Evolutionary conservation across 805 yeast species (phyloP), one percentile per base, ranked within the genome.

Genomic region (Ogataea wickerhamii): DNA sequence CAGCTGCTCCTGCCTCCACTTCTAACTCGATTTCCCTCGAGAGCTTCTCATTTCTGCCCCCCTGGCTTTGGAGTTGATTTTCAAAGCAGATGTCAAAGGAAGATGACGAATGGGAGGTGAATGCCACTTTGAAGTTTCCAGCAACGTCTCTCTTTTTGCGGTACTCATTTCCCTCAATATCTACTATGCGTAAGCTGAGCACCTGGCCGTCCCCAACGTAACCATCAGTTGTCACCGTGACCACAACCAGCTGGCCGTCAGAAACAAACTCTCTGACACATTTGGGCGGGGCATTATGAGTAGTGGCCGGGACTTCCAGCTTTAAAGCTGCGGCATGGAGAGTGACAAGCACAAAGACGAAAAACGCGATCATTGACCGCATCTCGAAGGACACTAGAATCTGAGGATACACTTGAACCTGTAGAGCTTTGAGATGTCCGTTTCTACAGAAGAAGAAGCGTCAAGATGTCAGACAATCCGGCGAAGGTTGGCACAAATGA

Each of bases 1-100:
- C 98, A 54, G 88, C 86, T 36, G 97, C 86, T 30, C 98, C 98
- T 45, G 88, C 80, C 63, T 93, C 98, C 43, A 93, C 82, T 48
- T 89, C 97, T 55, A 93, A 70, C 56, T 88, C 96, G 52, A 93
- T 69, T 37, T 82, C 82, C 63, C 98, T 81, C 43, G 67, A 61
- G 49, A 74, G 53, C 33, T 48, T 45, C 32, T 70, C 67, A 19
- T 73, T 73, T 22, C 25, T 22, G 38, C 64, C 61, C 44, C 58
- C 59, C 34, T 63, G 64, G 16, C 60, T 58, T 52, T 65, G 60
- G 31, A 64, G 59, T 34, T 69, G 60, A 63, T 93, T 91, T 43
- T 81, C 83, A 65, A 93, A 84, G 64, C 98, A 93, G 38, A 93
- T 77, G 64, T 93, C 98, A 60, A 93, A 80, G 2, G 95, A 85